Evolutionary conservation across 768 basidiomycete genomes (phyloP), one percentile per base, ranked within the genome.

Genomic region (Lactarius deliciosus): DNA sequence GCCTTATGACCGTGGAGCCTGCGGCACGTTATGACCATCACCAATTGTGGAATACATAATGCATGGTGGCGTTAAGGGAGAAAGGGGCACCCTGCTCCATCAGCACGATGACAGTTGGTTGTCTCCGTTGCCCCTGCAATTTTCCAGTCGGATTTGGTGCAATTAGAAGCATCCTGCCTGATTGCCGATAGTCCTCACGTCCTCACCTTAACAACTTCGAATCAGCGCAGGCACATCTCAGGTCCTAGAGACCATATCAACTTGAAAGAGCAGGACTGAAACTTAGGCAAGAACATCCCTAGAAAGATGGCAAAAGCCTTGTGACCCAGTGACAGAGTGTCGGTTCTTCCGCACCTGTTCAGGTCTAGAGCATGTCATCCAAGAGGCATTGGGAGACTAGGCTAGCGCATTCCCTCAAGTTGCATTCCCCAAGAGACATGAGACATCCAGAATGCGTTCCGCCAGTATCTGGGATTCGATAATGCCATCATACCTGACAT

Each of bases 61-160:
- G 25, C 50, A 25, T 53, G 50, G 50, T 53, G 25, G 50, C 25
- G 25, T 25, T 53, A 13, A n/a, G 50, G 25, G 6, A 50, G 11
- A 50, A 50, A 50, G 22, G 47, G n/a, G n/a, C 47, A 3, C 45
- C 4, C 15, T 53, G 25, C 13, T 53, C 50, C 50, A 53, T 53
- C 50, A 34, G 10, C 57, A 28, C 25, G 11, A 18, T 58, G 57
- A 53, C 50, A 53, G 50, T 6, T 58, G 16, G 34, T 58, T 58
- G 57, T n/a, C 40, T 58, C 25, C 57, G 30, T 34, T 34, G 30
- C 32, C 40, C 57, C n/a, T 58, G 57, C 40, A 58, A 58, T 34
- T 34, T 38, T 34, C 22, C 40, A 8, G 30, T n/a, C 32, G 32
- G 57, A 34, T 34, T 58, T 34, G 32, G 57, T 34, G 57, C 40